These are phyloP conservation scores for Entonaema liquescens DNA, from an alignment of 495 filamentous ascomycete species.

Conservation along the genomic window DNA sequence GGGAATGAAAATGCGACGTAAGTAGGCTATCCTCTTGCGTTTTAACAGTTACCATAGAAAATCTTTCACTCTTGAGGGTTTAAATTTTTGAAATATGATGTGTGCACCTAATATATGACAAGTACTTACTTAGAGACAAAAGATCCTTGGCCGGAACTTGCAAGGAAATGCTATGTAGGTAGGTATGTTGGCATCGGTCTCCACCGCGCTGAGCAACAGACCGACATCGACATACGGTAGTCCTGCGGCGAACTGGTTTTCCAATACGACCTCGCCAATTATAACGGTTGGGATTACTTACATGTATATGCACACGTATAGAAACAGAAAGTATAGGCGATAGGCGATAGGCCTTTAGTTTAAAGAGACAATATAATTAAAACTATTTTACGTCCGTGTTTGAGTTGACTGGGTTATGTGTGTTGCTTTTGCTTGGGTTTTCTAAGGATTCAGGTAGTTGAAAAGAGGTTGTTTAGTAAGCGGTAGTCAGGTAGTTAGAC, in stretches of 20 bases:
- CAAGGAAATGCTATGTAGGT: no score
- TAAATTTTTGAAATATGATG: neutral
- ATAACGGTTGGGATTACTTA: neutral
- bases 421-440: neutral
- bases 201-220: neutral
- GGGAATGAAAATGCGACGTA: neutral
- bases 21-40: neutral
- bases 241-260: neutral
- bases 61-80: neutral
- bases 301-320: neutral
- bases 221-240: neutral
- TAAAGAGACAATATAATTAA: neutral
- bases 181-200: neutral
- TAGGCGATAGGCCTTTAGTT: slow-evolving; percentile 1
- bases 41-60: neutral
- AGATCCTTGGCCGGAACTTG: neutral
- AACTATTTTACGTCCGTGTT: neutral
- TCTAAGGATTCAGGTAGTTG: neutral
- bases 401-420: neutral
- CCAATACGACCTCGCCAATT: neutral
- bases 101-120: no score
- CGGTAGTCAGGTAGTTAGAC: neutral
- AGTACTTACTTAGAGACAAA: neutral
- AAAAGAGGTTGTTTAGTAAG: neutral
- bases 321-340: neutral